These are phyloP conservation scores for Quercus tomentella DNA, from an alignment of 331 rosid species.

Conservation along the genomic window DNA sequence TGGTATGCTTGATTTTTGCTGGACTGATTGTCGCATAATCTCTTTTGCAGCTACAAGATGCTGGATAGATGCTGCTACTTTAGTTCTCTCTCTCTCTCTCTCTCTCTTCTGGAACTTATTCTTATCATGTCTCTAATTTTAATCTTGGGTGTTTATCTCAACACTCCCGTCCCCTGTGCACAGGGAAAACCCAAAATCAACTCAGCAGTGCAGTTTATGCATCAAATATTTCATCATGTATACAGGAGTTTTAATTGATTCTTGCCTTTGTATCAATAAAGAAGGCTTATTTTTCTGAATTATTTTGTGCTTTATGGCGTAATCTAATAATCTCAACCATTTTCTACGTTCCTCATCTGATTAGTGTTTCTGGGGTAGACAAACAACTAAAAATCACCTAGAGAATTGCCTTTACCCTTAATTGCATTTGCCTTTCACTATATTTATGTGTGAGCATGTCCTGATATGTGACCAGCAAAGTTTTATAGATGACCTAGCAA, in stretches of 20 bases:
- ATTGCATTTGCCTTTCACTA: neutral
- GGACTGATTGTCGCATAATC: slow-evolving; percentile 20
- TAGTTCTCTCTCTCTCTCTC: slow-evolving; percentile 34
- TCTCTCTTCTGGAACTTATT: neutral
- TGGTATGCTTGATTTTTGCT: slow-evolving; percentile 16
- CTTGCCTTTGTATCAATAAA: neutral
- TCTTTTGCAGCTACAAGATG: slow-evolving; percentile 82
- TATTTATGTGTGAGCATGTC: neutral
- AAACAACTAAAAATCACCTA: neutral
- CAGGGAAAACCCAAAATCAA: too few species aligned
- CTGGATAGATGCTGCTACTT: slow-evolving; percentile 97
- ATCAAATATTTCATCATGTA: neutral
- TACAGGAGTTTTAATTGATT: neutral
- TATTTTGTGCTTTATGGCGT: neutral
- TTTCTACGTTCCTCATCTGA: neutral
- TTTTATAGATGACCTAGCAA: neutral
- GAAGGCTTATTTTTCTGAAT: neutral
- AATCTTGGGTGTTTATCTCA: too few species aligned
- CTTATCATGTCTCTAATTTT: neutral
- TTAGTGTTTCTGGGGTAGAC: neutral
- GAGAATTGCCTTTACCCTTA: neutral
- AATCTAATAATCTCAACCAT: neutral
- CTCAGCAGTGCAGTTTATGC: too few species aligned
- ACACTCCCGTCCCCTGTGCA: too few species aligned
- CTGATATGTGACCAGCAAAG: neutral